Evolutionary conservation across 2,329 filamentous ascomycete species (phyloP).

Genomic region (Magnaporthiopsis incrustans): DNA sequence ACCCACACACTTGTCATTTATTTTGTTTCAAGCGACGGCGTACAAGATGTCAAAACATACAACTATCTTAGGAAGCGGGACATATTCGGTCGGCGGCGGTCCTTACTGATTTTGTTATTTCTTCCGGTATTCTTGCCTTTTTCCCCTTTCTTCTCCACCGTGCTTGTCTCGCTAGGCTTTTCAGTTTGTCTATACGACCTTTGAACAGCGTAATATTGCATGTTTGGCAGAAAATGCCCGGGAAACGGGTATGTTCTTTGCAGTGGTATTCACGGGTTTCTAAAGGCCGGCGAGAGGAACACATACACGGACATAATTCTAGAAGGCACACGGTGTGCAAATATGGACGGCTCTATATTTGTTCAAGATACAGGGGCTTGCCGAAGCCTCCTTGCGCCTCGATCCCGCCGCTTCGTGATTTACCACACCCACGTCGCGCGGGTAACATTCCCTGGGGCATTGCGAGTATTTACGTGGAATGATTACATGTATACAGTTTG

Average conservation of each 20-base stretch:
- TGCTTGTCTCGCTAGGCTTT: background rate
- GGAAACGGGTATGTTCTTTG: background rate
- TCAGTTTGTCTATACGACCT: background rate
- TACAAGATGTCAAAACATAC: background rate
- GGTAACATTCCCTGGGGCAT: no score
- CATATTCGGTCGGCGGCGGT: background rate
- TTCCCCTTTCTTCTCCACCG: background rate
- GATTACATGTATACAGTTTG: no score
- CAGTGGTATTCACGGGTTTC: background rate
- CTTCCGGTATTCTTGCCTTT: background rate
- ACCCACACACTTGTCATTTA: no score
- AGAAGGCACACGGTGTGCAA: background rate
- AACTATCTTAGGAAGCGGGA: background rate
- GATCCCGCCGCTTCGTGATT: background rate
- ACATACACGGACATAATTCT: background rate
- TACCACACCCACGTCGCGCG: no score
- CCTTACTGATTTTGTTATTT: background rate
- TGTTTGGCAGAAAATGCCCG: background rate
- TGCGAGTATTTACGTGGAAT: no score
- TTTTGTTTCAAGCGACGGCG: constrained; percentile 1
- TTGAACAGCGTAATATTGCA: background rate
- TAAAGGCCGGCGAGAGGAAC: background rate
- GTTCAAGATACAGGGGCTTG: no score
- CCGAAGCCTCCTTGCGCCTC: background rate
- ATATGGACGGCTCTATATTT: background rate